These are phyloP conservation scores for Aeminium ludgeri DNA, from an alignment of 495 filamentous ascomycete species.

Conservation along the genomic window DNA sequence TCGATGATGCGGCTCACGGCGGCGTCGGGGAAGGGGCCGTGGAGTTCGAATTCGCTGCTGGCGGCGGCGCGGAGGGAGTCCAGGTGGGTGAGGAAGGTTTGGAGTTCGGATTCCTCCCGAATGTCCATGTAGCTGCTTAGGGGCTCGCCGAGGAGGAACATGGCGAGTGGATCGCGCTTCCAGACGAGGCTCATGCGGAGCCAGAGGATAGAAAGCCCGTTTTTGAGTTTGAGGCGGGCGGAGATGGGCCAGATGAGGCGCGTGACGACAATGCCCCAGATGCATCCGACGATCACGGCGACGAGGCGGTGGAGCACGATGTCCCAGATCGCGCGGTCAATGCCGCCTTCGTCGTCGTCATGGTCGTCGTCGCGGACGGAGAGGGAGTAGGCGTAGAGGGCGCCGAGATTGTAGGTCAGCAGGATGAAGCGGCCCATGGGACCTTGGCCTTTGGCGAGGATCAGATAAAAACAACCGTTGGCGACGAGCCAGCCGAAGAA, in stretches of 20 bases:
- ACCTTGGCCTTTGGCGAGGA: slow-evolving; percentile 64
- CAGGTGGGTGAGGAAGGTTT: slow-evolving; percentile 44
- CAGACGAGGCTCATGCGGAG: slow-evolving; percentile 90
- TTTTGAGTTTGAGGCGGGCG: slow-evolving; percentile 67
- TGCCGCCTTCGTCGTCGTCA: slow-evolving; percentile 76
- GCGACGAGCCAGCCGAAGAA: slow-evolving; percentile 67
- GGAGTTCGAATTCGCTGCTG: slow-evolving; percentile 63
- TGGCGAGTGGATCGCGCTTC: slow-evolving; percentile 81
- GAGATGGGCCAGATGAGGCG: slow-evolving; percentile 85
- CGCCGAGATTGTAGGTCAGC: slow-evolving; percentile 93
- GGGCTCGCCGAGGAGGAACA: slow-evolving; percentile 39
- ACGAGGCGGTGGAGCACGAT: slow-evolving; percentile 83
- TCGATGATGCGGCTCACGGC: slow-evolving; percentile 55
- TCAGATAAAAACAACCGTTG: slow-evolving; percentile 73
- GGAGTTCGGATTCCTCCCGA: slow-evolving; percentile 57
- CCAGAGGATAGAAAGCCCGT: slow-evolving; percentile 72
- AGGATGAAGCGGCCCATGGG: slow-evolving; percentile 70
- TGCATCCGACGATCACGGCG: slow-evolving; percentile 68
- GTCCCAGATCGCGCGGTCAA: slow-evolving; percentile 63
- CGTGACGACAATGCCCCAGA: slow-evolving; percentile 88
- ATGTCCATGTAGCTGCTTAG: slow-evolving; percentile 50
- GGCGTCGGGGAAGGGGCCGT: slow-evolving; percentile 61
- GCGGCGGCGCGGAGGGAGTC: slow-evolving; percentile 61
- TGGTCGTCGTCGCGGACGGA: slow-evolving; percentile 52
- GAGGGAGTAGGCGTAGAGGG: slow-evolving; percentile 83